Base-by-base conservation (phyloP, 306 rosid species). In the Argentina anserina region DNA sequence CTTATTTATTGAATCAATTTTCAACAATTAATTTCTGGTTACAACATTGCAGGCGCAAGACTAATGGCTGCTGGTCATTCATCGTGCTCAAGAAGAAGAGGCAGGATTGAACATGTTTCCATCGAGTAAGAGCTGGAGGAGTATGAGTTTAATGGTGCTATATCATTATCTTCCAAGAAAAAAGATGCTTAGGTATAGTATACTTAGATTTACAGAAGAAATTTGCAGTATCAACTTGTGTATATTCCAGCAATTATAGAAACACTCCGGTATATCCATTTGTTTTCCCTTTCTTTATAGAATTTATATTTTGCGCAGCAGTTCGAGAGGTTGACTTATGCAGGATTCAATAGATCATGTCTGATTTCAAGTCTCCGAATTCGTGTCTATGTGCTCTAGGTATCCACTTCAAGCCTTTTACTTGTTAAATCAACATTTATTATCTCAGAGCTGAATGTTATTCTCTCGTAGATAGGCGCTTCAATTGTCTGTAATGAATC, bases 1-100 rank as follows among this genome's bases (percentile, higher is more conserved):
- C 12, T 4, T 12, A 25, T 61, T 25, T 29, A 20, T 77, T 23
- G 52, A 9, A 9, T 49, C 40, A 21, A 13, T 17, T 52, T 64
- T 42, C 6, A 69, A 76, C 33, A 45, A 41, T 67, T 20, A 12
- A n/a, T 69, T 23, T 17, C 0, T 46, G 46, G 9, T 37, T 18
- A 2, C 6, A 3, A 46, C 31, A 20, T 29, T 68, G 79, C 83
- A 79, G 83, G 70, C 77, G 46, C 33, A 70, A 41, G 39, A 58
- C 53, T 20, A 50, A 79, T 46, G 67, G 83, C 49, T 79, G 83
- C 79, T 79, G 79, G 83, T 46, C 71, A 15, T 74, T 79, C 41
- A 61, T 79, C 43, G 3, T 65, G 59, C 50, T 21, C 14, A 74
- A 49, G 71, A 74, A 74, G 76, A 69, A 75, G 67, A 49, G 31